Percentiles rank a stretch among this genome's conserved stretches.
These are phyloP conservation scores for Aureobasidium melanogenum DNA, from an alignment of 2,329 filamentous ascomycete genomes.

Conservation along the genomic window DNA sequence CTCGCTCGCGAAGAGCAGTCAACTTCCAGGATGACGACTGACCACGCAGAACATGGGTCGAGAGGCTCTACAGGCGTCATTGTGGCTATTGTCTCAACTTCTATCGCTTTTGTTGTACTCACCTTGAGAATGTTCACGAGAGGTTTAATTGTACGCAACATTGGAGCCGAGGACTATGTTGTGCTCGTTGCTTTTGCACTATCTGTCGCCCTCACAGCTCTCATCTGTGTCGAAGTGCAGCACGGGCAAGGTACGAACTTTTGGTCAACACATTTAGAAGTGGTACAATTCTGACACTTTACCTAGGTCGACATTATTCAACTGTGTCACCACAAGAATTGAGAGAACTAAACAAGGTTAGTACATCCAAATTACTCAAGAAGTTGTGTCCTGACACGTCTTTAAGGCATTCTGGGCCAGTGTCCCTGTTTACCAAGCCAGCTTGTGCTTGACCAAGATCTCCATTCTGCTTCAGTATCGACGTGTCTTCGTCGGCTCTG, in stretches of 20 bases:
- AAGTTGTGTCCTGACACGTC: not conserved
- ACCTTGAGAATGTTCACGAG: slow-evolving; percentile 12
- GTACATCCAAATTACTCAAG: not conserved
- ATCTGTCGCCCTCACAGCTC: slow-evolving; percentile 11
- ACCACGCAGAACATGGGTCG: not conserved
- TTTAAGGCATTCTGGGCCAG: slow-evolving; percentile 15
- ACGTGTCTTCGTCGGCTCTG: slow-evolving; percentile 35
- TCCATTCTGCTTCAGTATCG: slow-evolving; percentile 42
- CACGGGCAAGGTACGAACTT: slow-evolving; percentile 7
- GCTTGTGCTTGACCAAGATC: slow-evolving; percentile 32
- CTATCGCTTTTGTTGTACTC: slow-evolving; percentile 12
- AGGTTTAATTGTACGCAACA: slow-evolving; percentile 11
- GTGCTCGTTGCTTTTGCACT: slow-evolving; percentile 11
- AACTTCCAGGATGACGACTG: not conserved
- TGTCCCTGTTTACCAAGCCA: slow-evolving; percentile 34
- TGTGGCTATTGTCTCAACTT: slow-evolving; percentile 11
- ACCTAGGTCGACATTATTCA: not conserved
- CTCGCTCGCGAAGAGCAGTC: not conserved
- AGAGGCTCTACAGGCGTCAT: not conserved
- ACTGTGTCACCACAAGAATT: slow-evolving; percentile 1
- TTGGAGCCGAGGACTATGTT: slow-evolving; percentile 14
- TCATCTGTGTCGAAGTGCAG: slow-evolving; percentile 13
- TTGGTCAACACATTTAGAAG: not conserved
- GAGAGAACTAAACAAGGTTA: slow-evolving; percentile 7
- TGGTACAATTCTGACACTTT: not conserved